Base-by-base conservation (phyloP, 1,284 basidiomycete genomes). In the Rhodotorula sp. region DNA sequence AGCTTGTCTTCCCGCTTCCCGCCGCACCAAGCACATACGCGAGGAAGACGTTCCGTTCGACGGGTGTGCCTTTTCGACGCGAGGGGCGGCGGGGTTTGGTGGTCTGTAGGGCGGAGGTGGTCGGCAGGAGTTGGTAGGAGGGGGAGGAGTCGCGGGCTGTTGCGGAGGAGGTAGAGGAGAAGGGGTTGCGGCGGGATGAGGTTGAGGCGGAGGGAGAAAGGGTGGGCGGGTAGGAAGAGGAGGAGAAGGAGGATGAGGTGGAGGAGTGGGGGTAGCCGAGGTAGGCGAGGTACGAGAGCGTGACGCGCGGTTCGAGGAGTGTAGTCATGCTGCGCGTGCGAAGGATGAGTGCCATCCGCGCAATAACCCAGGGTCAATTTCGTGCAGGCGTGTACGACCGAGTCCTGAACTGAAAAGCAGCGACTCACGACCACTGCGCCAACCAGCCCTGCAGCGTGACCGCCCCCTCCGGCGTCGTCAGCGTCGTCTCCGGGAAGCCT, bases 361-460 rank as follows among this genome's bases (percentile, higher is more conserved):
- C 24, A 3, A 7, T n/a, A n/a, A n/a, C n/a, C n/a, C n/a, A n/a
- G n/a, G n/a, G n/a, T n/a, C n/a, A n/a, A n/a, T n/a, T n/a, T n/a
- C n/a, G n/a, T n/a, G n/a, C n/a, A n/a, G n/a, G n/a, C n/a, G n/a
- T n/a, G n/a, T n/a, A n/a, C n/a, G n/a, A n/a, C n/a, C n/a, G n/a
- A n/a, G n/a, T n/a, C n/a, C n/a, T n/a, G n/a, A n/a, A n/a, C 24
- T 11, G 27, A 47, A 36, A 27, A 7, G 1, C 8, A 29, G 22
- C 44, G 51, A 77, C 83, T 58, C 71, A 92, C 92, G 92, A 96
- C 95, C 95, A 99, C 79, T 98, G 94, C 32, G 95, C 95, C 24
- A 99, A 83, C 95, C 95, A 99, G 11, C 93, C 93, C 81, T 98
- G 95, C 59, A 99, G 81, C 24, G 95, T 98, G 22, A 98, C 91